Evolutionary conservation across 2,329 filamentous ascomycete genomes (phyloP).

Genomic region (Cladosporium halotolerans): DNA sequence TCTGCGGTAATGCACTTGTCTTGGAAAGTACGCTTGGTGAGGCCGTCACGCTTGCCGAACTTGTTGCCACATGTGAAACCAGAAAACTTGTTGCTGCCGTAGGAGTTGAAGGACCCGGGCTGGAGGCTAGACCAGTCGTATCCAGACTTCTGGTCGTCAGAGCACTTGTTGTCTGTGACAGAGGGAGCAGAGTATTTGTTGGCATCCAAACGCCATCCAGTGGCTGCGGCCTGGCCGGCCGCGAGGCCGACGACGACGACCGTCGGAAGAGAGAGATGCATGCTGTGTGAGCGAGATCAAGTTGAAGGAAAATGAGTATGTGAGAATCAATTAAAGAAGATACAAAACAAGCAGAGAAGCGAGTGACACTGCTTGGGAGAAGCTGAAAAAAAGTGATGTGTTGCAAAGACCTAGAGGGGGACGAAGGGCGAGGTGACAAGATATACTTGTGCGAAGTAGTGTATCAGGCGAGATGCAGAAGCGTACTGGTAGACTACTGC

Average conservation of each 20-base stretch:
- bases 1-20: slow-evolving; percentile 38
- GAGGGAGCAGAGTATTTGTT: slow-evolving; percentile 58
- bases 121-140: slow-evolving; percentile 65
- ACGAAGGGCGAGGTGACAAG: background rate
- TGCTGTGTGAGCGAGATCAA: slow-evolving; percentile 13
- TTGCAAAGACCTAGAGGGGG: background rate
- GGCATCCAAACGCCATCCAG: slow-evolving; percentile 45
- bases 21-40: slow-evolving; percentile 41
- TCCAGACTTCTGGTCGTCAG: slow-evolving; percentile 59
- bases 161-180: slow-evolving; percentile 74
- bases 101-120: slow-evolving; percentile 56
- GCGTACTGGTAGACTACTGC: background rate
- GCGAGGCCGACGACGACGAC: slow-evolving; percentile 26
- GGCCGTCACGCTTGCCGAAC: slow-evolving; percentile 53
- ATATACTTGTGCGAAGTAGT: background rate
- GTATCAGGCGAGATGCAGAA: background rate
- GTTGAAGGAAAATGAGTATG: slow-evolving; percentile 10
- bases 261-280: slow-evolving; percentile 24
- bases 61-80: slow-evolving; percentile 64
- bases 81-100: slow-evolving; percentile 66
- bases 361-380: slow-evolving; percentile 39
- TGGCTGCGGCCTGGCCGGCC: slow-evolving; percentile 43
- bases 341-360: slow-evolving; percentile 32
- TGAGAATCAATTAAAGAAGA: slow-evolving; percentile 17
- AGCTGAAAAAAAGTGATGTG: background rate